Evolutionary conservation across 1,284 basidiomycete genomes (phyloP).

Genomic region (Hemileia vastatrix): DNA sequence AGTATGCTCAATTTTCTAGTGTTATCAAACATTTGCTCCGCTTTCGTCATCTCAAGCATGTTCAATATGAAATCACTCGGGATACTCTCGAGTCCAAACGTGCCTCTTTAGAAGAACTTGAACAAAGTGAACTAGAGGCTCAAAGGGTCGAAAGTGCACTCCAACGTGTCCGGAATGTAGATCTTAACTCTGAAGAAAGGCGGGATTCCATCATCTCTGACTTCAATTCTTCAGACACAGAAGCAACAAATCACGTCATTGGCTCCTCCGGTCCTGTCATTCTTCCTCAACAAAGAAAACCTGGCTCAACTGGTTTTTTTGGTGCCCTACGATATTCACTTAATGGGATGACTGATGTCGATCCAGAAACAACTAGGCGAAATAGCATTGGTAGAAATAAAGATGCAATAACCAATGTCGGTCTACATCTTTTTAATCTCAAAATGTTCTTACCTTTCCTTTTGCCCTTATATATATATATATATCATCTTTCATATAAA

Average conservation of each 20-base stretch:
- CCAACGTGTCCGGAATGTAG: constrained; percentile 33
- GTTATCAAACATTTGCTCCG: constrained; percentile 89
- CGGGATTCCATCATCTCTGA: constrained; percentile 18
- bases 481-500: not conserved
- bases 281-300: constrained; percentile 23
- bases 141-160: constrained; percentile 79
- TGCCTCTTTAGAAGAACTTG: constrained; percentile 76
- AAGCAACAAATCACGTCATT: constrained; percentile 17
- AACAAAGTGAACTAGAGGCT: constrained; percentile 85
- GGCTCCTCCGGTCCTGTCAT: constrained; percentile 22
- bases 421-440: constrained; percentile 27
- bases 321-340: constrained; percentile 88
- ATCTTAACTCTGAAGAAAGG: constrained; percentile 24
- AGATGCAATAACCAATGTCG: constrained; percentile 83
- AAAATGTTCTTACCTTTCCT: not conserved
- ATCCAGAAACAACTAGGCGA: constrained; percentile 87
- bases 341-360: constrained; percentile 96
- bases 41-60: constrained; percentile 96
- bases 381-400: constrained; percentile 86
- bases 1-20: constrained; percentile 85
- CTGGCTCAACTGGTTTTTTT: constrained; percentile 55
- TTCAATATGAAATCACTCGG: constrained; percentile 93
- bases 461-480: not conserved
- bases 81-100: constrained; percentile 78
- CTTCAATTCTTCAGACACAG: not conserved